phyloP scores from a whole-genome alignment of 2,329 filamentous ascomycete genomes.

The Aspergillus quadricinctus region DNA sequence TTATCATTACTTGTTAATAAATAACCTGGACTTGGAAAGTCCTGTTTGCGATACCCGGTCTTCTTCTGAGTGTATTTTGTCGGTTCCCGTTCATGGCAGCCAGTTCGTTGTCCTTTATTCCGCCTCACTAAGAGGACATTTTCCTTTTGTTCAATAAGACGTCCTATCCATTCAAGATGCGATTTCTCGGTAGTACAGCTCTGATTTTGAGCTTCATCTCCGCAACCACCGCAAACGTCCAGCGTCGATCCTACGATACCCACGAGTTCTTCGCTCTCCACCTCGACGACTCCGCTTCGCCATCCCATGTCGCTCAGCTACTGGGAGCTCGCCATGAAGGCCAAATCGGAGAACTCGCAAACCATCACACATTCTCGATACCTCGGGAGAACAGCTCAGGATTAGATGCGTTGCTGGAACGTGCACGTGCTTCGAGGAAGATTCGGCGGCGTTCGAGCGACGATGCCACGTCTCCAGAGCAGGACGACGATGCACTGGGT shows the following conservation, averaged over 20 bases:
- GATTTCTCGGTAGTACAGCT: constrained; percentile 17
- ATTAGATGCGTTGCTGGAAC: constrained; percentile 48
- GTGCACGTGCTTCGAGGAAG: constrained; percentile 55
- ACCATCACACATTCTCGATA: constrained; percentile 84
- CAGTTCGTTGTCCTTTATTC: constrained; percentile 12
- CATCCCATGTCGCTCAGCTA: constrained; percentile 62
- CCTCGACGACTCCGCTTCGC: constrained; percentile 62
- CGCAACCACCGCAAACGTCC: constrained; percentile 46
- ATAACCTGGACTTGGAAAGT: background rate
- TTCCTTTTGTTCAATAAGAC: background rate
- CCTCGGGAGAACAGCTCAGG: constrained; percentile 53
- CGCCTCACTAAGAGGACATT: constrained; percentile 9
- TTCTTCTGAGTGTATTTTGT: background rate
- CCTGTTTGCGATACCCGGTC: background rate
- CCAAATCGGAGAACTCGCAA: constrained; percentile 67
- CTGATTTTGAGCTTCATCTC: constrained; percentile 34
- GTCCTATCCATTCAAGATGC: constrained; percentile 15
- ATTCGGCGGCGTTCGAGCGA: constrained; percentile 49
- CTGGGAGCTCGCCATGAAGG: constrained; percentile 80
- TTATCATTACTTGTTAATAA: background rate
- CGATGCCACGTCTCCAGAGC: constrained; percentile 2
- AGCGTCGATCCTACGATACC: constrained; percentile 66
- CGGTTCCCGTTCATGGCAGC: constrained; percentile 13
- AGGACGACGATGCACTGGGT: constrained; percentile 57
- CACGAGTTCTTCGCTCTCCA: constrained; percentile 95